These are phyloP conservation scores for Plasmodium adleri DNA, from an alignment of 169 alveolate genomes.

Conservation along the genomic window DNA sequence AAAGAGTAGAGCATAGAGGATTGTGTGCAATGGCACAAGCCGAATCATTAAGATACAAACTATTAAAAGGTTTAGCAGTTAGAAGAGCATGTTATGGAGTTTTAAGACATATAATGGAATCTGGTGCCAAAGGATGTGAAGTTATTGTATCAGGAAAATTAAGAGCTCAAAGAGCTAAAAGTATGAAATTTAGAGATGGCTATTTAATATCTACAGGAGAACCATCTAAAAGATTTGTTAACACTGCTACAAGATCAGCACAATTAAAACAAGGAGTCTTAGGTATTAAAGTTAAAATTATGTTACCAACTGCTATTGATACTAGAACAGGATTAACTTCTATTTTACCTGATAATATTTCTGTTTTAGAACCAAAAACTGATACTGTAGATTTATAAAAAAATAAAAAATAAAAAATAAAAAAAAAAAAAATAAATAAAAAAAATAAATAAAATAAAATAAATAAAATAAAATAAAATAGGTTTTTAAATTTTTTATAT, in stretches of 20 bases:
- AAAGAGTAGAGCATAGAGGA: constrained; percentile 96
- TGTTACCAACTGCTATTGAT: constrained; percentile 98
- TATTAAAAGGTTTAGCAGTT: constrained; percentile 98
- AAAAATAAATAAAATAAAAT: background rate
- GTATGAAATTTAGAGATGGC: constrained; percentile 98
- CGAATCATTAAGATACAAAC: constrained; percentile 98
- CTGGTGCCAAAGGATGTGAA: constrained; percentile 99
- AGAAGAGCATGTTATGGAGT: constrained; percentile 99
- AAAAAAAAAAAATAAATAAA: background rate
- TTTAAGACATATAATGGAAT: constrained; percentile 96
- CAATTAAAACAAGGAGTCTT: constrained; percentile 98
- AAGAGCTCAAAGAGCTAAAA: constrained; percentile 99
- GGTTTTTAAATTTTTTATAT: too few species aligned
- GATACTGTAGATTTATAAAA: constrained; percentile 72
- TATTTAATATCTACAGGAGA: constrained; percentile 99
- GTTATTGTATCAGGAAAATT: constrained; percentile 99
- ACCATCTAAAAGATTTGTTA: constrained; percentile 96
- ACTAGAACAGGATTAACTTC: constrained; percentile 96
- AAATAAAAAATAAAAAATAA: constrained; percentile 14
- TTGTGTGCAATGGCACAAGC: constrained; percentile 99
- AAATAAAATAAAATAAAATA: background rate
- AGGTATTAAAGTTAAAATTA: constrained; percentile 95
- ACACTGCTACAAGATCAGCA: constrained; percentile 98
- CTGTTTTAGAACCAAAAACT: constrained; percentile 97
- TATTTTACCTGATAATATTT: constrained; percentile 97